phyloP scores from a whole-genome alignment of 2,329 filamentous ascomycete genomes.

The Colletotrichum lupini region DNA sequence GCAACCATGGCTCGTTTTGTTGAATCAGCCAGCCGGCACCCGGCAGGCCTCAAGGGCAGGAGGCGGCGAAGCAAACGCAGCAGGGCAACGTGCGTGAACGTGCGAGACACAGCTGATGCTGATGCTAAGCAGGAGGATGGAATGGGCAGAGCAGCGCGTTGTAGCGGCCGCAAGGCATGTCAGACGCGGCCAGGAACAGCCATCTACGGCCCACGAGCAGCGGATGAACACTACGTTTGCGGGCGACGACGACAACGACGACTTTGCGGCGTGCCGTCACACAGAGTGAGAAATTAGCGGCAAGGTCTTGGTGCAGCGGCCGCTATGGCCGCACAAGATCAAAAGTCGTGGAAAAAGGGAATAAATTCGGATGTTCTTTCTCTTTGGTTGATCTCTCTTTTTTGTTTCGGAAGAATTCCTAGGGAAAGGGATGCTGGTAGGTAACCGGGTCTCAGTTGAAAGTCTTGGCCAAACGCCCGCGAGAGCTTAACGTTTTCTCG shows the following conservation, averaged over 20 bases:
- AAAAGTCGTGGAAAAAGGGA: neutral
- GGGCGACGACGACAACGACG: neutral
- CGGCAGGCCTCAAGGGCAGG: neutral
- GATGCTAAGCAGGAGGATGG: neutral
- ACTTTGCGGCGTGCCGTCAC: neutral
- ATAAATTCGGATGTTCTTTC: constrained; percentile 4
- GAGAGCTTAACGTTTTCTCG: neutral
- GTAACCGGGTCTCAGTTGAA: constrained; percentile 2
- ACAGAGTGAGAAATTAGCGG: neutral
- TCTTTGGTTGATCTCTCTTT: neutral
- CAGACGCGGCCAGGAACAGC: constrained; percentile 10
- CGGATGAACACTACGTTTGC: constrained; percentile 19
- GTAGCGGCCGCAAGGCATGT: constrained; percentile 8
- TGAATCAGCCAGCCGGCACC: neutral
- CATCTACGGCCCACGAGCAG: neutral
- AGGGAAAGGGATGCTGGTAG: neutral
- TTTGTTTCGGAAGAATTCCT: neutral
- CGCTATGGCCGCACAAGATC: neutral
- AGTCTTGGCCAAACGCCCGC: constrained; percentile 4
- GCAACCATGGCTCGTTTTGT: neutral
- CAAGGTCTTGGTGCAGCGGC: neutral
- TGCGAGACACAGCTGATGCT: neutral
- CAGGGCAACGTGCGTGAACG: neutral
- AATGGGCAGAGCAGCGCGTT: neutral
- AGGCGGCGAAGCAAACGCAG: neutral